Base-by-base conservation (phyloP, 2,329 filamentous ascomycete genomes). In the Aspergillus fumigatiaffinis region DNA sequence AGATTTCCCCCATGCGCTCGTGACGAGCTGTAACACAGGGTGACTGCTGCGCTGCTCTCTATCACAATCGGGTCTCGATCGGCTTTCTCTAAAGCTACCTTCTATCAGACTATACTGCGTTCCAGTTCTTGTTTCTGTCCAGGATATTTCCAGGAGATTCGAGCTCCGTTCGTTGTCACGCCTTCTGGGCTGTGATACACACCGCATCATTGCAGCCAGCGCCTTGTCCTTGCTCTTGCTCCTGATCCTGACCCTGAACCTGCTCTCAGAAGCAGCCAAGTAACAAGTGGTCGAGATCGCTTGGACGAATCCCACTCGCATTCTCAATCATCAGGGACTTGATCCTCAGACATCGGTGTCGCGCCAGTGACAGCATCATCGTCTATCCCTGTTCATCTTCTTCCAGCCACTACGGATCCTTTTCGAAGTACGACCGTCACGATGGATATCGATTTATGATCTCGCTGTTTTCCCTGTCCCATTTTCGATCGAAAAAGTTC, bases 391-490 rank as follows among this genome's bases (percentile, higher is more conserved):
- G 21, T 12, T 21, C 21, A 4, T 60, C 53, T 44, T 60, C 52
- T 56, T 60, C 50, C 53, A 50, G 29, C 52, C 47, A 14, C 50
- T 59, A 47, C 57, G 51, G 57, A 57, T 57, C 56, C 57, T 51
- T 54, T 53, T 57, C 61, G 56, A 51, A 23, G 12, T 25, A 47
- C 21, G 14, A 10, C 44, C 21, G 21, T 64, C 65, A 67, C 59
- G 25, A 73, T 73, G 71, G 64, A 68, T 63, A 62, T 71, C 66
- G 55, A 68, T 57, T 64, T 71, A 68, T 73, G 72, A 66, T 46
- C 55, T 61, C 50, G 51, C 53, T 51, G 60, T 58, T 51, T 57
- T 38, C 50, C 49, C 56, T 57, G 26, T 53, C 48, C 56, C 58
- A 28, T 42, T 46, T 48, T 51, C 44, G 42, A 21, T 14, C 17